A percentile compares a stretch with the other conserved stretches of the same genome.
Evolutionary conservation across 176 grass and related monocot genomes (phyloP).

Genomic region (Otatea glauca): DNA sequence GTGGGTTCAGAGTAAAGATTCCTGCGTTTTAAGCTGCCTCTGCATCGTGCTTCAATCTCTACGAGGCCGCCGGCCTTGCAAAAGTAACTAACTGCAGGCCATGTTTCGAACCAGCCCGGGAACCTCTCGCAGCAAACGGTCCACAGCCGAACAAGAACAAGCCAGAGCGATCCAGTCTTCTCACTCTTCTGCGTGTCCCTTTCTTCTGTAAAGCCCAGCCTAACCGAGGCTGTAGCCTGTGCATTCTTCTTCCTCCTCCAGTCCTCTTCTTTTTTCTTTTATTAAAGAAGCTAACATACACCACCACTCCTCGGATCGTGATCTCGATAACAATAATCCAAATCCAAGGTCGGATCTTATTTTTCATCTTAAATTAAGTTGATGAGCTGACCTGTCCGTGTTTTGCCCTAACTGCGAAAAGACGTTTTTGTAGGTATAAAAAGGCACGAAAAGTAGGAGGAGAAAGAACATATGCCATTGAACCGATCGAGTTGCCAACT

Average conservation of each 20-base stretch:
- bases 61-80: background rate
- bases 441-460: background rate
- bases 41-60: background rate
- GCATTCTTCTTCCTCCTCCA: too few relatives aligned
- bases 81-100: background rate
- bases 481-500: background rate
- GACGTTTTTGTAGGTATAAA: background rate
- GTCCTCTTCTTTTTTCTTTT: too few relatives aligned
- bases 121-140: too few relatives aligned
- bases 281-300: background rate
- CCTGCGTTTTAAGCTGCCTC: too few relatives aligned
- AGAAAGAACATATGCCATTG: background rate
- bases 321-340: background rate
- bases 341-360: background rate
- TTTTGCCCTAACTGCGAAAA: background rate
- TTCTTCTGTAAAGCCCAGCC: too few relatives aligned
- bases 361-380: background rate
- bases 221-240: background rate
- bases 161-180: too few relatives aligned
- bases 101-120: background rate
- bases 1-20: too few relatives aligned
- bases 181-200: too few relatives aligned
- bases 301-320: background rate
- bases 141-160: too few relatives aligned
- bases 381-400: background rate